These are phyloP conservation scores for Xylariales sp. DNA, from an alignment of 2,329 filamentous ascomycete genomes.

Conservation along the genomic window DNA sequence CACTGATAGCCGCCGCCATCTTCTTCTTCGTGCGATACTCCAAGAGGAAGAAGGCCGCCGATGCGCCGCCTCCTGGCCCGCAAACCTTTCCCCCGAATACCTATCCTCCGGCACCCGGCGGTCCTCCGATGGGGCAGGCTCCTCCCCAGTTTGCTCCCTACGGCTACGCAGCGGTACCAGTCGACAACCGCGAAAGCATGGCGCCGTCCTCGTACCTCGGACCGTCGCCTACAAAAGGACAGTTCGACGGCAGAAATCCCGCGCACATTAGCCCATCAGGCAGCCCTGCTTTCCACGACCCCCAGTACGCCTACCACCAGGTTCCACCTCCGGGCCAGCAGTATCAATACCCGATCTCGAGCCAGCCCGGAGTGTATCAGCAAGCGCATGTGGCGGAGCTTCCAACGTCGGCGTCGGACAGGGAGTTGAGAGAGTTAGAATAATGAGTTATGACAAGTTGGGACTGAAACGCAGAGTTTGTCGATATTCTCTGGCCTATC, in stretches of 20 bases:
- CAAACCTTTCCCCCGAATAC: background rate
- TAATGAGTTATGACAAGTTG: no score
- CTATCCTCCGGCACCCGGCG: slow-evolving; percentile 3
- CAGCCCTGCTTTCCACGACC: slow-evolving; percentile 4
- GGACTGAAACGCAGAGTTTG: no score
- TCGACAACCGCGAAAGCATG: slow-evolving; percentile 2
- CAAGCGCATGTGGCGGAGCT: slow-evolving; percentile 13
- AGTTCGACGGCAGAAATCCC: background rate
- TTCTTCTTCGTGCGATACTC: slow-evolving; percentile 18
- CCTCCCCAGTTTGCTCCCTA: slow-evolving; percentile 3
- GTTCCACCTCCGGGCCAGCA: background rate
- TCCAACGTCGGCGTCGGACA: slow-evolving; percentile 1
- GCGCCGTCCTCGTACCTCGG: slow-evolving; percentile 1
- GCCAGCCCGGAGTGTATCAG: slow-evolving; percentile 18
- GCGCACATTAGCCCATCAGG: background rate
- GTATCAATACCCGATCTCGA: slow-evolving; percentile 10
- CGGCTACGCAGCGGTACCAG: background rate
- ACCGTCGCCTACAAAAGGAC: background rate
- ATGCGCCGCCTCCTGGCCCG: background rate
- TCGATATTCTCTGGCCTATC: no score
- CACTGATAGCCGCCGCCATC: slow-evolving; percentile 17
- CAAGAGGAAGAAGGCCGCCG: slow-evolving; percentile 11
- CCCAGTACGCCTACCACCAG: slow-evolving; percentile 3
- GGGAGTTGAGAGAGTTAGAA: slow-evolving; percentile 5
- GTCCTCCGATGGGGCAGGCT: background rate